Evolutionary conservation across 805 yeast genomes (phyloP).

Genomic region (Kodamaea kakaduensis): DNA sequence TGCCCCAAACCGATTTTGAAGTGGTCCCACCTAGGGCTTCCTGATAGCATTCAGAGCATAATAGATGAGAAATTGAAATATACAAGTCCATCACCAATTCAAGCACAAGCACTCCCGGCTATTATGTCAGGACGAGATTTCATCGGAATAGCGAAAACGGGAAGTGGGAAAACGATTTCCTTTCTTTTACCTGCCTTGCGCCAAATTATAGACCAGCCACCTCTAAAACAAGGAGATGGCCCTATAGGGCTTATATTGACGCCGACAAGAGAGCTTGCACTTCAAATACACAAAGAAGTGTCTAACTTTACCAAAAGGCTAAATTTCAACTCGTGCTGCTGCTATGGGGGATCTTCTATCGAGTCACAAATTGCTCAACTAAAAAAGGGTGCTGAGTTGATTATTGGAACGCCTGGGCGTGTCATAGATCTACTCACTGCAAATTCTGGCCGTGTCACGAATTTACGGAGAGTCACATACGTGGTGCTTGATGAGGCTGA

Average conservation of each 20-base stretch:
- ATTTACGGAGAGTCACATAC: slow-evolving; percentile 65
- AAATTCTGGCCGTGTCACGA: slow-evolving; percentile 72
- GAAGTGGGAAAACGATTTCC: slow-evolving; percentile 92
- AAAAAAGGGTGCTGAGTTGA: slow-evolving; percentile 71
- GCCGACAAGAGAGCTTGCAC: slow-evolving; percentile 90
- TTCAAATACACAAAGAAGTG: slow-evolving; percentile 73
- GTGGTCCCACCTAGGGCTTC: slow-evolving; percentile 83
- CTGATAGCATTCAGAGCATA: slow-evolving; percentile 51
- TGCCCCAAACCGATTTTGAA: slow-evolving; percentile 63
- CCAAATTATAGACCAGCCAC: slow-evolving; percentile 74
- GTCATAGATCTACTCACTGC: slow-evolving; percentile 84
- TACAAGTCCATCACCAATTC: slow-evolving; percentile 77
- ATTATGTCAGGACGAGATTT: slow-evolving; percentile 87
- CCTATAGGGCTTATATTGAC: slow-evolving; percentile 79
- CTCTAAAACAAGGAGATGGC: slow-evolving; percentile 46
- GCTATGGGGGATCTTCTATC: slow-evolving; percentile 87
- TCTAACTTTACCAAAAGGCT: slow-evolving; percentile 51
- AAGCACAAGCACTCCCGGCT: slow-evolving; percentile 85
- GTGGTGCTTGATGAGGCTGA: slow-evolving; percentile 96
- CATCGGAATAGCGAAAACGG: slow-evolving; percentile 93
- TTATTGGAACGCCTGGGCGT: slow-evolving; percentile 95
- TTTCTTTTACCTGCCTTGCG: slow-evolving; percentile 80
- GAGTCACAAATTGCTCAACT: slow-evolving; percentile 77
- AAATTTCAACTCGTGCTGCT: slow-evolving; percentile 60
- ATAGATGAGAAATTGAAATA: slow-evolving; percentile 51